Evolutionary conservation across 495 filamentous ascomycete species (phyloP).

Genomic region (Annulohypoxylon stygium): DNA sequence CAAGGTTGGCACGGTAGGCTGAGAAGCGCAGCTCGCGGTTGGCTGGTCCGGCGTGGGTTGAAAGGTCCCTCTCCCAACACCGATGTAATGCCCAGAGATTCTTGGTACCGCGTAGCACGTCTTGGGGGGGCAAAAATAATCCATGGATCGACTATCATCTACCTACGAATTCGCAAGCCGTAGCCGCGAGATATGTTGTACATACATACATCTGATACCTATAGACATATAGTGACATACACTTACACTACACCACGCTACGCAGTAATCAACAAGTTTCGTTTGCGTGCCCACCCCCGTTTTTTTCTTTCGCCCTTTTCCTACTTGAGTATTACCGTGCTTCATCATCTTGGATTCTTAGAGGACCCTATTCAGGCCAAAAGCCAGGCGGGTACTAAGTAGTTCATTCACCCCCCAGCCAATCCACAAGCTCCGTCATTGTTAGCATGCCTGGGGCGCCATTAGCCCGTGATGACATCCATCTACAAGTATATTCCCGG

Average conservation of each 20-base stretch:
- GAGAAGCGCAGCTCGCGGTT: constrained; percentile 36
- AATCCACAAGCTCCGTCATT: constrained; percentile 48
- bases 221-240: too few relatives aligned
- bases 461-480: constrained; percentile 51
- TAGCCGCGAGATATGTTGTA: constrained; percentile 46
- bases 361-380: constrained; percentile 38
- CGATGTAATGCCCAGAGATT: constrained; percentile 50
- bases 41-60: constrained; percentile 43
- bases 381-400: constrained; percentile 34
- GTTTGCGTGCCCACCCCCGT: constrained; percentile 49
- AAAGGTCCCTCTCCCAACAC: constrained; percentile 45
- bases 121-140: constrained; percentile 18
- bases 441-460: constrained; percentile 46
- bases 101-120: constrained; percentile 36
- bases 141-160: constrained; percentile 13
- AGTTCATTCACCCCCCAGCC: constrained; percentile 35
- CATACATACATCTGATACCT: constrained; percentile 3
- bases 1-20: constrained; percentile 37
- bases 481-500: constrained; percentile 50
- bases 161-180: constrained; percentile 33
- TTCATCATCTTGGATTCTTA: constrained; percentile 47
- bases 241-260: constrained; percentile 9
- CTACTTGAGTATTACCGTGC: constrained; percentile 49
- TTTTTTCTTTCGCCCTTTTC: constrained; percentile 51
- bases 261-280: constrained; percentile 43